Evolutionary conservation across 2,329 filamentous ascomycete genomes (phyloP), one percentile per base, ranked within the genome.

Genomic region (Lasiodiplodia sp.): DNA sequence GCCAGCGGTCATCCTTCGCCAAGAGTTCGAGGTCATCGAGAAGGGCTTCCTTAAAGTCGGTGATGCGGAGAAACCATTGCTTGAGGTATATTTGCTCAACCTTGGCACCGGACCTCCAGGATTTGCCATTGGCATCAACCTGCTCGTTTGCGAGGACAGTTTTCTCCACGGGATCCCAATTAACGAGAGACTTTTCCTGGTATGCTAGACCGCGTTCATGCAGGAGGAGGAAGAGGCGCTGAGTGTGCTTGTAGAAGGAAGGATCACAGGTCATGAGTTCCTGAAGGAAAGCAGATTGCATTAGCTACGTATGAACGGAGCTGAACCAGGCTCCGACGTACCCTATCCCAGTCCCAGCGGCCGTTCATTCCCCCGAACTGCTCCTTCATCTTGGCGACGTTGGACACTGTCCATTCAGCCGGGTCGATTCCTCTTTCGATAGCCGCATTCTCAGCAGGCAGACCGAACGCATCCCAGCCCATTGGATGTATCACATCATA

Each of bases 101-200:
- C 77, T 91, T 90, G 62, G 92, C 93, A 11, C 93, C 93, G 1
- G 92, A 96, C 68, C 93, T 88, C 94, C 94, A 97, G 2, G 93
- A 97, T 73, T 85, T 88, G 38, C 94, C 94, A 75, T 93, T 91
- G 62, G 91, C 86, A 77, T 96, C 92, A n/a, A 97, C 93, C 80
- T 97, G 94, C 79, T 97, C 94, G 77, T 97, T 97, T 12, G 94
- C 94, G 69, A 97, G 84, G 18, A 97, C 94, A 0, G 94, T 97
- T 77, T 92, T 90, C 77, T 97, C 94, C 34, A 97, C 86, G 1
- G 94, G 94, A 73, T 97, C 94, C 82, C 92, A 97, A 79, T 97
- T 97, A 73, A 97, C 94, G 71, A 94, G 82, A 23, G 93, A 92
- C 73, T 96, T 90, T 40, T 89, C 89, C 76, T 94, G 93, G 78